Base-by-base conservation (phyloP, 805 yeast species). In the Metschnikowia hibisci region DNA sequence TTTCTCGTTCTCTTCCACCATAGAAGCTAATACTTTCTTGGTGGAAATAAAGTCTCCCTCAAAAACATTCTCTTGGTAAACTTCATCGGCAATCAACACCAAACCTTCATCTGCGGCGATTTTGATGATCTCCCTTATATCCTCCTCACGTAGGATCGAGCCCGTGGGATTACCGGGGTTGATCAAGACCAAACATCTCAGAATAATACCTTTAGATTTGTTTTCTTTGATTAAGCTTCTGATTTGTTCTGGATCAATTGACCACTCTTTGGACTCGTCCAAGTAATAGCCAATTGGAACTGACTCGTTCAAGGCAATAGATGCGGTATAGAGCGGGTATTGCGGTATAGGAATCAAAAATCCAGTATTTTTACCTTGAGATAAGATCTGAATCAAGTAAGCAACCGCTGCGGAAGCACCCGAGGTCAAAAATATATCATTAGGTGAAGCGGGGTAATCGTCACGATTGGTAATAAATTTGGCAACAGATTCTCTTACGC, bases 141-240 rank as follows among this genome's bases (percentile, higher is more conserved):
- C 81, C 4, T 76, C 77, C 39, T 71, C 73, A 8, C 77, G 63
- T 45, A 93, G 71, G 42, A 89, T 80, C 1, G 96, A 78, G 33
- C 99, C 99, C 0, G 99, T 93, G 50, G 99, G 99, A 66, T 93
- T 93, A 45, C 99, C 98, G 2, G 99, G 99, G 69, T 93, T 93
- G 58, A 93, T 93, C 12, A 93, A 87, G 3, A 91, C 98, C 42
- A 95, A 68, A 46, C 91, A 82, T 55, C 87, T 80, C 50, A 93
- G 83, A 10, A 66, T 71, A 23, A 86, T 64, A 2, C 84, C 87
- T 28, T 77, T 65, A 2, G 62, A 61, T 13, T 54, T 48, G 15
- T 86, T 73, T 16, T 74, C 70, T 25, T 63, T 54, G 39, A 84
- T 77, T 38, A 80, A 71, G 0, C 63, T 47, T 49, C 79, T 78